These are phyloP conservation scores for Nicotiana noctiflora DNA, from an alignment of 257 asterid species.

Conservation along the genomic window DNA sequence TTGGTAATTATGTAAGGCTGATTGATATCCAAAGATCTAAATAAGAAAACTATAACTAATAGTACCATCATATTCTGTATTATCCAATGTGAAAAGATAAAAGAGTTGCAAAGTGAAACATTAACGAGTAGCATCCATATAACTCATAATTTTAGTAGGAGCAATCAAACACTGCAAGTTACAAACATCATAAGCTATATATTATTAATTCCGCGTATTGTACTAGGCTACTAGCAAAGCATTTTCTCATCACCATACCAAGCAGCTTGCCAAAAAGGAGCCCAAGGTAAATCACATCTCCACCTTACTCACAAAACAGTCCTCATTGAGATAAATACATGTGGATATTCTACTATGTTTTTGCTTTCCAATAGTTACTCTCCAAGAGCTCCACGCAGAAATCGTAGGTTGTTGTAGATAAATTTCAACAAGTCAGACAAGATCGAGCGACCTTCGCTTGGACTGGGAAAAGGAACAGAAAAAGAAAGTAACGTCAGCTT, in stretches of 20 bases:
- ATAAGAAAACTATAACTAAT: no score
- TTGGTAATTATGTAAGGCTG: no score
- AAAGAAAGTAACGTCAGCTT: not conserved
- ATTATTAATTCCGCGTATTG: not conserved
- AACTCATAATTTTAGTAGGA: not conserved
- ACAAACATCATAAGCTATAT: not conserved
- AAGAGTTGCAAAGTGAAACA: not conserved
- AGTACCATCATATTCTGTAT: no score
- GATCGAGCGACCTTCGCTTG: slow-evolving; percentile 29
- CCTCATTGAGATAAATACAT: not conserved
- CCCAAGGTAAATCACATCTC: not conserved
- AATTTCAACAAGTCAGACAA: slow-evolving; percentile 23
- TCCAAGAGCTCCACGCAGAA: not conserved
- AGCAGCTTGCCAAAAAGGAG: not conserved
- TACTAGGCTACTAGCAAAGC: not conserved
- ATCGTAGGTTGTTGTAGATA: not conserved
- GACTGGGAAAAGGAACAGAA: slow-evolving; percentile 14
- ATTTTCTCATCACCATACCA: not conserved
- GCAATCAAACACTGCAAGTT: not conserved
- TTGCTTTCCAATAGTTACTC: not conserved
- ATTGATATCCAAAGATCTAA: no score
- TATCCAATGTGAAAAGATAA: no score
- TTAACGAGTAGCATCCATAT: not conserved
- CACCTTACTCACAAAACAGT: not conserved
- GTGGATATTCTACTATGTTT: not conserved